A percentile compares a stretch with the other conserved stretches of the same genome.
Conservation (phyloP, 805 yeast genomes). For the Saccharomycopsis vini region DNA sequence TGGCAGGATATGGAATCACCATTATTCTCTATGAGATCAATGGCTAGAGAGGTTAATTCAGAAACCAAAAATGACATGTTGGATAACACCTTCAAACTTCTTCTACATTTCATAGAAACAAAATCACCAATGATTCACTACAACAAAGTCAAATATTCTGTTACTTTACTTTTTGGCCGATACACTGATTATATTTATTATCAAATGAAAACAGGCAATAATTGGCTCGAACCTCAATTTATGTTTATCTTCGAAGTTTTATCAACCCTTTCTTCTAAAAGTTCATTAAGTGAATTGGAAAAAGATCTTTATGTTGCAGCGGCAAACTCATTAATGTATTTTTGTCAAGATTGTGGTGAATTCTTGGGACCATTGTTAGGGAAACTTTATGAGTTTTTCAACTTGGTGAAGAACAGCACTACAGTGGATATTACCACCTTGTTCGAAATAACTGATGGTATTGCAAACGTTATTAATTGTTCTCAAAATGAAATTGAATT, state of each 20-base stretch:
- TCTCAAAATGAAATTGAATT: slow-evolving; percentile 43
- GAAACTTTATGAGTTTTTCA: slow-evolving; percentile 69
- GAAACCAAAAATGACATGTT: slow-evolving; percentile 51
- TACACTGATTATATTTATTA: slow-evolving; percentile 91
- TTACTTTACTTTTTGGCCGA: slow-evolving; percentile 88
- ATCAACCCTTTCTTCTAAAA: slow-evolving; percentile 20
- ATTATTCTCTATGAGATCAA: slow-evolving; percentile 77
- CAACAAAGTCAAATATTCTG: slow-evolving; percentile 74
- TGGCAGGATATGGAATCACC: slow-evolving; percentile 94
- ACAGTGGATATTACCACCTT: slow-evolving; percentile 54
- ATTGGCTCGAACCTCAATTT: slow-evolving; percentile 70
- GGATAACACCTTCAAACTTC: slow-evolving; percentile 46
- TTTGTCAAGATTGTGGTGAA: slow-evolving; percentile 82
- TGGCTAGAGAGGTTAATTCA: slow-evolving; percentile 83
- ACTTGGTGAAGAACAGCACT: slow-evolving; percentile 38
- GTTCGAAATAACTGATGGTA: slow-evolving; percentile 79
- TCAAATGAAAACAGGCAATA: too few species aligned
- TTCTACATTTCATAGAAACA: slow-evolving; percentile 63
- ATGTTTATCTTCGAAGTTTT: slow-evolving; percentile 79
- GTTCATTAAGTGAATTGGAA: slow-evolving; percentile 23
- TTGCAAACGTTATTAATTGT: slow-evolving; percentile 70
- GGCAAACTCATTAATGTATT: slow-evolving; percentile 86
- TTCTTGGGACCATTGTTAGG: slow-evolving; percentile 58
- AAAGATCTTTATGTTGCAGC: slow-evolving; percentile 63
- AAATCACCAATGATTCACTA: slow-evolving; percentile 35